Evolutionary conservation across 768 basidiomycete species (phyloP), one percentile per base, ranked within the genome.

Genomic region (Leccinum subgranulosum): DNA sequence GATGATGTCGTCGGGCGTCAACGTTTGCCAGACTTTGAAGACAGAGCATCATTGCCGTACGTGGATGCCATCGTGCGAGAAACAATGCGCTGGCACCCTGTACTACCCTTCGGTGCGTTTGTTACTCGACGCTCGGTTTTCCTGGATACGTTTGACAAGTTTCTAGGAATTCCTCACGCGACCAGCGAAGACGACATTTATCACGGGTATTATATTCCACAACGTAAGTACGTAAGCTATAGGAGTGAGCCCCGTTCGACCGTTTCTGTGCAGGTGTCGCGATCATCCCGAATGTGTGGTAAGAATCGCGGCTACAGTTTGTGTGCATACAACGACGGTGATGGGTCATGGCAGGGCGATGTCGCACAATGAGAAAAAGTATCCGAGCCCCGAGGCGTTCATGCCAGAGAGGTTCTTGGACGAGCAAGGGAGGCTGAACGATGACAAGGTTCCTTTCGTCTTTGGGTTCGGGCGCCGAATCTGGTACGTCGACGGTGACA

Each of bases 391-490:
- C 25, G 14, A 48, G 6, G 47, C 45, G 7, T 46, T 46, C 23
- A 23, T 23, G 19, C 45, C 21, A 23, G 45, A 46, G 45, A 19
- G 45, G 14, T 48, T 48, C 47, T 28, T 48, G 15, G 15, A 15
- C 7, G 47, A 48, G 27, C 6, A 48, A 17, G 47, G 47, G 2
- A 49, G 14, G 10, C 27, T 49, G 15, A 49, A 49, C 10, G 48
- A 49, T 10, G 17, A 27, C 28, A 28, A 28, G 17, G 27, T 29
- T 7, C 15, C 48, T 25, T 49, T 17, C 3, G 27, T 49, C 4
- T 49, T 49, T 53, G 67, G 65, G 7, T 68, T 69, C 15, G 67
- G 67, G 1, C 62, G 59, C 41, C 60, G 62, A 11, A 55, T 64
- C 23, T 69, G 67, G 64, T 68, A 12, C 27, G 53, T 51, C n/a